Conservation (phyloP, 2,329 filamentous ascomycete species). For the Ramichloridium luteum region DNA sequence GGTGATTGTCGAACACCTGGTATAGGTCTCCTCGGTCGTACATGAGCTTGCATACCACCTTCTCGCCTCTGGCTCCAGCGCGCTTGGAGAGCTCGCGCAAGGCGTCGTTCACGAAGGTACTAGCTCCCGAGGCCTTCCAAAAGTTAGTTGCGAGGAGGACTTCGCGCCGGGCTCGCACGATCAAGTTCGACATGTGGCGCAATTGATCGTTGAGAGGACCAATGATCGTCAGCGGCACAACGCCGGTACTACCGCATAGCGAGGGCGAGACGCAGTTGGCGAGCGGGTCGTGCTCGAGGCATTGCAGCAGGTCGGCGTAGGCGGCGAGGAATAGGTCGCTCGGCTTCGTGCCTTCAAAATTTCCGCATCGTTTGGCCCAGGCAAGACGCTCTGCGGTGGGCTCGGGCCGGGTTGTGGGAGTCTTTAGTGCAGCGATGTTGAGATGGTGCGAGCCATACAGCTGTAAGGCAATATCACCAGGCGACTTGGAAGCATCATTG, state of each 20-base stretch:
- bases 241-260: slow-evolving; percentile 49
- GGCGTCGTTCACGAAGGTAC: slow-evolving; percentile 54
- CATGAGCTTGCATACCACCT: slow-evolving; percentile 58
- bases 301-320: slow-evolving; percentile 52
- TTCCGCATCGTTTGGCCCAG: slow-evolving; percentile 49
- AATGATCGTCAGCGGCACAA: slow-evolving; percentile 56
- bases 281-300: slow-evolving; percentile 40
- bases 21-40: slow-evolving; percentile 59
- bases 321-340: slow-evolving; percentile 57
- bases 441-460: slow-evolving; percentile 14
- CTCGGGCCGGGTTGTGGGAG: slow-evolving; percentile 7
- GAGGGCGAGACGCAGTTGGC: slow-evolving; percentile 46
- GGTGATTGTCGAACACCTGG: slow-evolving; percentile 54
- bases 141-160: slow-evolving; percentile 65
- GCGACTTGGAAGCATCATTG: slow-evolving; percentile 14
- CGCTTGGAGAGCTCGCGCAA: slow-evolving; percentile 56
- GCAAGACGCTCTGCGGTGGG: slow-evolving; percentile 27
- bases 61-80: slow-evolving; percentile 44
- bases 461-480: slow-evolving; percentile 16
- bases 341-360: slow-evolving; percentile 51
- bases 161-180: slow-evolving; percentile 58
- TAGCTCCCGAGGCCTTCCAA: slow-evolving; percentile 59
- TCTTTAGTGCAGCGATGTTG: slow-evolving; percentile 2
- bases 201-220: slow-evolving; percentile 58
- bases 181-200: slow-evolving; percentile 64